Conservation (phyloP, 805 yeast species). For the Zygotorulaspora sp. region DNA sequence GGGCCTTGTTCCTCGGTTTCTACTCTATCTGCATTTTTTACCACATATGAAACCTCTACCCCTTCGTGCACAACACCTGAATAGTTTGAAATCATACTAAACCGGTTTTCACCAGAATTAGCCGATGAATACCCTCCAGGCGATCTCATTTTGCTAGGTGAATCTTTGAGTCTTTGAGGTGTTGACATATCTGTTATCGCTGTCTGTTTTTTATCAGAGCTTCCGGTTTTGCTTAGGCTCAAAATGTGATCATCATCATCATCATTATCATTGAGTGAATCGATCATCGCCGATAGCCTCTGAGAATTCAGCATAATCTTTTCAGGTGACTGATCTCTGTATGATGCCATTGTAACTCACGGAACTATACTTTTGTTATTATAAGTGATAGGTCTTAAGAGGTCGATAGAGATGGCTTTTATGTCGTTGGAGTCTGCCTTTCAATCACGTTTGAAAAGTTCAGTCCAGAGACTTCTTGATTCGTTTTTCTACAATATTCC, state of each 20-base stretch:
- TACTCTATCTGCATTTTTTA: constrained; percentile 13
- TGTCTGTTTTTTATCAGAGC: neutral
- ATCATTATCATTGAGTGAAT: constrained; percentile 20
- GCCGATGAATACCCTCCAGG: constrained; percentile 14
- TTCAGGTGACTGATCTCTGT: constrained; percentile 13
- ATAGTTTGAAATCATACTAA: constrained; percentile 31
- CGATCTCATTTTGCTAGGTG: constrained; percentile 12
- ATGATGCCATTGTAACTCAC: constrained; percentile 1
- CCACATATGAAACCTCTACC: constrained; percentile 31
- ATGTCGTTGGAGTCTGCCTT: too few species aligned
- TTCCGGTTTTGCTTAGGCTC: constrained; percentile 3
- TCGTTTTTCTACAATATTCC: constrained; percentile 9
- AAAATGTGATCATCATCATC: constrained; percentile 14
- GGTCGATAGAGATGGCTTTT: too few species aligned
- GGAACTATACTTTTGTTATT: too few species aligned
- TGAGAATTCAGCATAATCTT: constrained; percentile 22
- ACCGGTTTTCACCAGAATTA: constrained; percentile 10
- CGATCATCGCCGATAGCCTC: constrained; percentile 31
- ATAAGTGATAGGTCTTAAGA: too few species aligned
- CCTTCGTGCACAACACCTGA: constrained; percentile 35
- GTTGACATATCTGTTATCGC: constrained; percentile 3
- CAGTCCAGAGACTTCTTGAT: neutral
- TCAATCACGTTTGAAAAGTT: too few species aligned
- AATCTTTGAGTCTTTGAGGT: constrained; percentile 2
- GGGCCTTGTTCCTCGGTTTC: constrained; percentile 8